These are phyloP conservation scores for Plasmodium fragile DNA, from an alignment of 169 alveolate genomes.

Conservation along the genomic window DNA sequence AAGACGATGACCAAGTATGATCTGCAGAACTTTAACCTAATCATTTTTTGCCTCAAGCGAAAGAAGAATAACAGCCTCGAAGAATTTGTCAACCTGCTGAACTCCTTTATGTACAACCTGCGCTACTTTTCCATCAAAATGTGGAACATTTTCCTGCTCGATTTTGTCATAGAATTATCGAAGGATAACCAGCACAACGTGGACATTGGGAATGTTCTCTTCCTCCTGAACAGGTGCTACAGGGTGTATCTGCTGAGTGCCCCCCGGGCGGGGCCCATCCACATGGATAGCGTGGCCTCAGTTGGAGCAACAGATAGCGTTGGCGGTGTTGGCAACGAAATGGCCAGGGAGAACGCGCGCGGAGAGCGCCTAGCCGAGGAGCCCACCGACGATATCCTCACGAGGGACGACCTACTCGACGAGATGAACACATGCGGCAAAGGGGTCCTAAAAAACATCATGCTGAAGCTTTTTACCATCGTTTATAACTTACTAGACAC, in stretches of 20 bases:
- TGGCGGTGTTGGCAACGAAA: background rate
- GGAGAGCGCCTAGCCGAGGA: background rate
- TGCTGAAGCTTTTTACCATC: slow-evolving; percentile 54
- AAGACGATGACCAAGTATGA: slow-evolving; percentile 54
- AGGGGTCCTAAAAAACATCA: slow-evolving; percentile 51
- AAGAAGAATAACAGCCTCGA: slow-evolving; percentile 57
- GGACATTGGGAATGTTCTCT: slow-evolving; percentile 21
- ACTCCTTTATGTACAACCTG: slow-evolving; percentile 43
- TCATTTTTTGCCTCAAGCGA: slow-evolving; percentile 25
- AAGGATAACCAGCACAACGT: slow-evolving; percentile 19
- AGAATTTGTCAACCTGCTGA: slow-evolving; percentile 21
- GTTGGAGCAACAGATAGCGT: no score
- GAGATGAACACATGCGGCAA: slow-evolving; percentile 13
- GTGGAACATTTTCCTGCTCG: slow-evolving; percentile 50
- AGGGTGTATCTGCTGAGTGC: slow-evolving; percentile 26
- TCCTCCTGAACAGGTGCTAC: slow-evolving; percentile 57
- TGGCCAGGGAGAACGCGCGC: background rate
- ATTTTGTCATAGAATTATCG: slow-evolving; percentile 48
- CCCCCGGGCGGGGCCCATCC: background rate
- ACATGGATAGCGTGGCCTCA: background rate
- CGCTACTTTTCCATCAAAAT: slow-evolving; percentile 48
- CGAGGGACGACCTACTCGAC: slow-evolving; percentile 6
- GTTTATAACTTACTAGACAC: slow-evolving; percentile 39
- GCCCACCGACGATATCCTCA: slow-evolving; percentile 16
- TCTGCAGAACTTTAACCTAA: slow-evolving; percentile 14